Conservation (phyloP, 805 yeast genomes). For the Yarrowia sp. region DNA sequence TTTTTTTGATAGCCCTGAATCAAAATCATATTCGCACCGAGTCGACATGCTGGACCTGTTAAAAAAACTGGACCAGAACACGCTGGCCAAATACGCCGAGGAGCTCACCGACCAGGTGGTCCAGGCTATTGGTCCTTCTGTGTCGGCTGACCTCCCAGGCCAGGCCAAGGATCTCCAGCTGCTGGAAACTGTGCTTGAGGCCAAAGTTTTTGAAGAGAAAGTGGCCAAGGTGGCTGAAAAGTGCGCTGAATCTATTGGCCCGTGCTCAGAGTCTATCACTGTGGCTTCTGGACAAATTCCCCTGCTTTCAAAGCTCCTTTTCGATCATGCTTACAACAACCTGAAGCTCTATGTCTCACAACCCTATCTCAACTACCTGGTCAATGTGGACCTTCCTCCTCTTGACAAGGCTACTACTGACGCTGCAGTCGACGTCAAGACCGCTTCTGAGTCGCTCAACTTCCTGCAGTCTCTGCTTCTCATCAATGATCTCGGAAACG, state of each 20-base stretch:
- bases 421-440: background rate
- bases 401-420: background rate
- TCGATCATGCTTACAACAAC: background rate
- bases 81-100: conserved; percentile 12
- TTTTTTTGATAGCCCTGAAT: background rate
- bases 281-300: background rate
- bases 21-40: background rate
- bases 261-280: background rate
- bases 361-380: conserved; percentile 16
- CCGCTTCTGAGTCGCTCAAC: background rate
- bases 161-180: conserved; percentile 7
- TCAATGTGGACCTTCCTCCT: conserved; percentile 3
- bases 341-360: background rate
- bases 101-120: background rate
- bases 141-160: background rate
- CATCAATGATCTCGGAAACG: background rate
- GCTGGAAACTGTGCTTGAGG: background rate
- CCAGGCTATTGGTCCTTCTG: background rate
- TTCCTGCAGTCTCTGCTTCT: background rate
- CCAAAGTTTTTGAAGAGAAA: background rate
- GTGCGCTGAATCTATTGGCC: background rate
- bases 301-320: background rate
- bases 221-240: conserved; percentile 1
- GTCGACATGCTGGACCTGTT: background rate
- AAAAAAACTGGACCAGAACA: conserved; percentile 1